Conservation (phyloP, 371 early-diverging fungal species). For the Syncephalastrum sp. region DNA sequence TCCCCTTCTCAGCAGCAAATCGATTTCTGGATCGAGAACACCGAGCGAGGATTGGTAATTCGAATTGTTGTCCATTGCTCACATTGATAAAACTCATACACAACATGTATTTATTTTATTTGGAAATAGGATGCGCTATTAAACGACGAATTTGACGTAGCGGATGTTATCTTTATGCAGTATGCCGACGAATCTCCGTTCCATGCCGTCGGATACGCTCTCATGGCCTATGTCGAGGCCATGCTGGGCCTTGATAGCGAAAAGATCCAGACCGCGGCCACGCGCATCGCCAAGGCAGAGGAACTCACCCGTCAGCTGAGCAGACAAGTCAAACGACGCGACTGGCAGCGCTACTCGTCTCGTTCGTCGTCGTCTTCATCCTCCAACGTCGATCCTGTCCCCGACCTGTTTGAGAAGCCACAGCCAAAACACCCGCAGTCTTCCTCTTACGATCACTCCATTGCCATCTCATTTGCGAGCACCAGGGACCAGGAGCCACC, state of each 20-base stretch:
- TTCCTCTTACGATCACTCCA: too few relatives aligned
- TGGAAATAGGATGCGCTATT: conserved; percentile 41
- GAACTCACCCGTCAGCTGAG: conserved; percentile 29
- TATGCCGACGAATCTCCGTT: conserved; percentile 45
- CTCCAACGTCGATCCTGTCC: too few relatives aligned
- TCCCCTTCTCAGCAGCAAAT: conserved; percentile 31
- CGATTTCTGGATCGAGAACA: conserved; percentile 44
- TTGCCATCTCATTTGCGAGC: too few relatives aligned
- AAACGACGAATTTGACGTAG: conserved; percentile 46
- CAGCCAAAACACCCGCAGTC: too few relatives aligned
- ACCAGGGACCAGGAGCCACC: too few relatives aligned
- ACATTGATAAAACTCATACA: conserved; percentile 1
- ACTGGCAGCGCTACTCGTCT: conserved; percentile 12
- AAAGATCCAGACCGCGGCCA: conserved; percentile 39
- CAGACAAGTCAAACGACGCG: conserved; percentile 26
- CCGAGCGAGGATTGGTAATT: conserved; percentile 47
- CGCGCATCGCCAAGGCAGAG: conserved; percentile 41
- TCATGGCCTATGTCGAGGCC: conserved; percentile 52
- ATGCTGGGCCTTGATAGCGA: conserved; percentile 43
- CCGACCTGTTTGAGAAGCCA: too few relatives aligned
- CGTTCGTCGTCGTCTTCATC: too few relatives aligned
- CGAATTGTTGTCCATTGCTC: background rate
- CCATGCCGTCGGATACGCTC: conserved; percentile 49
- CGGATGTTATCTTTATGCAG: conserved; percentile 35
- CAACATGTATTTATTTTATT: background rate